Conservation (phyloP, 2,329 filamentous ascomycete species). For the Trichoderma oligosporum region DNA sequence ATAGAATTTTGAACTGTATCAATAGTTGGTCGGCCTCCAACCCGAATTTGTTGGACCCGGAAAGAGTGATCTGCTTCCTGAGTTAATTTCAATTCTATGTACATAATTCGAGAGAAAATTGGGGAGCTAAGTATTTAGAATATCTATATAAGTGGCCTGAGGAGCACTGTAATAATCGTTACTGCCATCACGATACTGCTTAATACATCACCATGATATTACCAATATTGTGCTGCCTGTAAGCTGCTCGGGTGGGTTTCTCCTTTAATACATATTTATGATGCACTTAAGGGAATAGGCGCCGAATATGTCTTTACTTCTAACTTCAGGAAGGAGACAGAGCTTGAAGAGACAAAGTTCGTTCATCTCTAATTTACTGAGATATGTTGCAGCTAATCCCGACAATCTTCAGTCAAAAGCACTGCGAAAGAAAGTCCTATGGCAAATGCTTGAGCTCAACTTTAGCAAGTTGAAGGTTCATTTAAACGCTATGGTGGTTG, state of each 20-base stretch:
- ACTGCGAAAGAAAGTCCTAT: not conserved
- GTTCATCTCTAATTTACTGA: not conserved
- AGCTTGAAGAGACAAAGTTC: not conserved
- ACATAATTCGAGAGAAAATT: too few relatives aligned
- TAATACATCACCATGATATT: too few relatives aligned
- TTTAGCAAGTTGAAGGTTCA: not conserved
- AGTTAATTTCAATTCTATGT: too few relatives aligned
- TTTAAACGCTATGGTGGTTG: not conserved
- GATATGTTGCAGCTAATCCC: not conserved
- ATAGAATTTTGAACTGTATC: not conserved
- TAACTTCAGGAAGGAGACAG: not conserved
- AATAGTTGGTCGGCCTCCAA: not conserved
- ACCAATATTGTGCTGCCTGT: too few relatives aligned
- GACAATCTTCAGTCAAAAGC: not conserved
- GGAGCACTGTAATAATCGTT: too few relatives aligned
- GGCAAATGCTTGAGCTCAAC: not conserved
- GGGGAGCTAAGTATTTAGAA: too few relatives aligned
- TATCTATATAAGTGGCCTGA: too few relatives aligned
- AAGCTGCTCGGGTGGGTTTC: too few relatives aligned
- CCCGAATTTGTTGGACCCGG: not conserved
- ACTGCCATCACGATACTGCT: too few relatives aligned
- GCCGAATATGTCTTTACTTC: not conserved
- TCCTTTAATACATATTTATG: too few relatives aligned
- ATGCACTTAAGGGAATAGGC: not conserved
- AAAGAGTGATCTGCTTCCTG: not conserved